A percentile compares a stretch with the other conserved stretches of the same genome.
Evolutionary conservation across 805 yeast genomes (phyloP).

Genomic region (Saturnispora besseyi): DNA sequence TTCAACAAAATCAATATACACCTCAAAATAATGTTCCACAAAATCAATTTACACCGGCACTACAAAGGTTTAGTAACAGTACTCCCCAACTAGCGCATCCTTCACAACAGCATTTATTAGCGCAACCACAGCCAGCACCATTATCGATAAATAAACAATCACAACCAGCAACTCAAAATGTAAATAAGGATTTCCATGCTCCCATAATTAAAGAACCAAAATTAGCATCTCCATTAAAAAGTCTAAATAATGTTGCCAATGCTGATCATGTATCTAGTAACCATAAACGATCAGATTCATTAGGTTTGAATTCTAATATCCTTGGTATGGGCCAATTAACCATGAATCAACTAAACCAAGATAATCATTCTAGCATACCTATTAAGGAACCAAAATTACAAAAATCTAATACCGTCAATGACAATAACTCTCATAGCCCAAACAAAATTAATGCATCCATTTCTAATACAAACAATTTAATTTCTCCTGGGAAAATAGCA

Average conservation of each 20-base stretch:
- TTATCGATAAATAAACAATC: not conserved
- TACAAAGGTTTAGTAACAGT: not conserved
- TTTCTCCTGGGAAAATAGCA: conserved; percentile 32
- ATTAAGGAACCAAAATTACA: not conserved
- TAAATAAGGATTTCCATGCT: not conserved
- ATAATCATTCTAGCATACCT: not conserved
- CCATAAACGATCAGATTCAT: not conserved
- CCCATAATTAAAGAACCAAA: not conserved
- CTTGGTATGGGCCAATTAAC: conserved; percentile 1
- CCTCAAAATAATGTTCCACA: not conserved
- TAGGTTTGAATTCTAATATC: conserved; percentile 1
- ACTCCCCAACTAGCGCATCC: not conserved
- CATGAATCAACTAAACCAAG: not conserved
- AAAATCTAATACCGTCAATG: not conserved
- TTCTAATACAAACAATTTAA: not conserved
- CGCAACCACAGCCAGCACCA: not conserved
- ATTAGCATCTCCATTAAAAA: not conserved
- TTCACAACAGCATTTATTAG: not conserved
- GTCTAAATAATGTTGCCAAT: not conserved
- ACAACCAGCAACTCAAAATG: not conserved
- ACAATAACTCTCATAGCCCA: not conserved
- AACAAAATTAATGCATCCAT: not conserved
- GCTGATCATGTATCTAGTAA: not conserved
- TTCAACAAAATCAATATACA: conserved; percentile 9
- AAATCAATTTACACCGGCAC: not conserved